Conservation (phyloP, 495 filamentous ascomycete genomes). For the Podospora tetraspora region DNA sequence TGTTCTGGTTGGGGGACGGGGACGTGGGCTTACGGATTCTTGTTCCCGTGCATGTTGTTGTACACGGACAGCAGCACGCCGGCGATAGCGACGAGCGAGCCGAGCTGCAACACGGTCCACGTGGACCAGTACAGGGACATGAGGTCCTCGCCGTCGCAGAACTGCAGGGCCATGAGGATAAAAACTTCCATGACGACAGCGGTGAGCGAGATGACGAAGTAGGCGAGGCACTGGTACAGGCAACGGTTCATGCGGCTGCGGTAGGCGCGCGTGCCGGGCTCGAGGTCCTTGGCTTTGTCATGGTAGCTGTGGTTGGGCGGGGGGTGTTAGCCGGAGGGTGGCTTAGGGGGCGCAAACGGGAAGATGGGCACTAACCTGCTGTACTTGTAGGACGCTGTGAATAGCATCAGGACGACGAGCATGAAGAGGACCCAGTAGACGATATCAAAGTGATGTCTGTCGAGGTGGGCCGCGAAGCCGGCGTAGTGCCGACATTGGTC, state of each 20-base stretch:
- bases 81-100: constrained; percentile 44
- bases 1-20: background rate
- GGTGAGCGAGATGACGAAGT: constrained; percentile 29
- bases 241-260: constrained; percentile 25
- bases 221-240: constrained; percentile 30
- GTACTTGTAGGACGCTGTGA: constrained; percentile 37
- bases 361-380: constrained; percentile 31
- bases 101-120: constrained; percentile 45
- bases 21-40: constrained; percentile 33
- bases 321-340: background rate
- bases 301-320: constrained; percentile 14
- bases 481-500: constrained; percentile 42
- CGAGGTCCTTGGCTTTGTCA: constrained; percentile 16
- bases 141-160: constrained; percentile 47
- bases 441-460: constrained; percentile 36
- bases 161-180: constrained; percentile 38
- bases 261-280: constrained; percentile 22
- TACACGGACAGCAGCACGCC: constrained; percentile 40
- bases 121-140: constrained; percentile 46
- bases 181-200: constrained; percentile 40
- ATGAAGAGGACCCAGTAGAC: constrained; percentile 47
- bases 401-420: constrained; percentile 35
- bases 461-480: constrained; percentile 37
- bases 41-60: constrained; percentile 34
- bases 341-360: background rate